Conservation (phyloP, 805 yeast species). For the Candida incommunis region DNA sequence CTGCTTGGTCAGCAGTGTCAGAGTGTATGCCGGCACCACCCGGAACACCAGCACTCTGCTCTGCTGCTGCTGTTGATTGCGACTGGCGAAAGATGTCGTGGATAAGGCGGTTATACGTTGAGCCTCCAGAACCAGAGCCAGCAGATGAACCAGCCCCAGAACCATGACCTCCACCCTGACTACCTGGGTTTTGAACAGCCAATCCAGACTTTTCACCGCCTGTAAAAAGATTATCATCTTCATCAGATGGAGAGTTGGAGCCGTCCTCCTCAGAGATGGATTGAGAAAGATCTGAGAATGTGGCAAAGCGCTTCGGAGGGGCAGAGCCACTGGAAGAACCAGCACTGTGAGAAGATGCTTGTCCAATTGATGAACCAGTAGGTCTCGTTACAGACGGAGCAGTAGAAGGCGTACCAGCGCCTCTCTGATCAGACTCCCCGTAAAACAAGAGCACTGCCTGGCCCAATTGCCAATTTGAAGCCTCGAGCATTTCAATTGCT, state of each 20-base stretch:
- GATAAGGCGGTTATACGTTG: conserved; percentile 14
- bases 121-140: conserved; percentile 6
- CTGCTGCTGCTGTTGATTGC: conserved; percentile 11
- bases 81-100: conserved; percentile 24
- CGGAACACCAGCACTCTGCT: conserved; percentile 3
- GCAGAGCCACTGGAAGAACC: conserved; percentile 1
- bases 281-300: conserved; percentile 16
- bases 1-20: conserved; percentile 5
- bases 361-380: not conserved
- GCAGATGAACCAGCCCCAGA: conserved; percentile 4
- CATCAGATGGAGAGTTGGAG: conserved; percentile 8
- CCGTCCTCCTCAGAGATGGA: conserved; percentile 21
- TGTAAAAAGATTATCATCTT: conserved; percentile 31
- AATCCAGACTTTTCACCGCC: conserved; percentile 63
- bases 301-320: conserved; percentile 14
- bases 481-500: conserved; percentile 26
- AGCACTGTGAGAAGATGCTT: not conserved
- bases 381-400: conserved; percentile 3
- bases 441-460: conserved; percentile 9
- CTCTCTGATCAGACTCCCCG: conserved; percentile 7
- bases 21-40: no score
- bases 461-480: conserved; percentile 20
- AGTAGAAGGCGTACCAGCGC: conserved; percentile 3
- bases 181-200: conserved; percentile 60
- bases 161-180: conserved; percentile 6